Evolutionary conservation across 768 basidiomycete genomes (phyloP).

Genomic region (Postia placenta): DNA sequence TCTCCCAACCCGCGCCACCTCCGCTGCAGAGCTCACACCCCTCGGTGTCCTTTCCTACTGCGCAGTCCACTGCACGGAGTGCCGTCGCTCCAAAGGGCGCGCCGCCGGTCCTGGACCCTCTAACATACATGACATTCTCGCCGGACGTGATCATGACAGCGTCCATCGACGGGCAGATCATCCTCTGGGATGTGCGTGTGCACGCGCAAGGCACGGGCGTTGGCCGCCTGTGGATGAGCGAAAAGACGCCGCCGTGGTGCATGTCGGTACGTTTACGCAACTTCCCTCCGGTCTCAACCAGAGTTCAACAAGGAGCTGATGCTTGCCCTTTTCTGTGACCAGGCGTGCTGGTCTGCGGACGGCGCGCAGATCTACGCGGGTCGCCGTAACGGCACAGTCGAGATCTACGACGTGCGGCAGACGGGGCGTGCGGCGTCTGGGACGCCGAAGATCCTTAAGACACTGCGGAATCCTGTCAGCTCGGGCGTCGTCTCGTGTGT

Average conservation of each 20-base stretch:
- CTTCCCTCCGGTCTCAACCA: conserved; percentile 5
- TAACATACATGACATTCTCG: conserved; percentile 60
- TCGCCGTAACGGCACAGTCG: conserved; percentile 82
- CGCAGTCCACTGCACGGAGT: conserved; percentile 9
- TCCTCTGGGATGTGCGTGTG: conserved; percentile 85
- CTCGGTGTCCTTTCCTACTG: conserved; percentile 1
- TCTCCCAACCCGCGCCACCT: conserved; percentile 3
- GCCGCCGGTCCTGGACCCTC: conserved; percentile 63
- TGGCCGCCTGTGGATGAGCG: conserved; percentile 82
- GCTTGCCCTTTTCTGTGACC: too few relatives aligned
- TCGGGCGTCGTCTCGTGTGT: conserved; percentile 92
- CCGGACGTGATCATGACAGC: conserved; percentile 83
- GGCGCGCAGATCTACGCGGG: conserved; percentile 89
- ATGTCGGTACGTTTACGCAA: conserved; percentile 62
- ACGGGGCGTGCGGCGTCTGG: conserved; percentile 55
- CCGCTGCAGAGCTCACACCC: conserved; percentile 8
- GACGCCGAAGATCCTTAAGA: conserved; percentile 77
- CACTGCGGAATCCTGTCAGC: conserved; percentile 77
- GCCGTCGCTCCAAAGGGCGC: conserved; percentile 54
- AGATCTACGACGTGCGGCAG: conserved; percentile 92
- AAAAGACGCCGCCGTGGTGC: conserved; percentile 94
- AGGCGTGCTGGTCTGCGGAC: conserved; percentile 95
- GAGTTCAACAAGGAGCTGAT: too few relatives aligned
- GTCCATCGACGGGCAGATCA: conserved; percentile 86
- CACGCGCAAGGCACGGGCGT: conserved; percentile 62